Percentiles rank a stretch among this genome's conserved stretches.
Conservation (phyloP, 768 basidiomycete genomes). For the Psilocybe cyanescens region DNA sequence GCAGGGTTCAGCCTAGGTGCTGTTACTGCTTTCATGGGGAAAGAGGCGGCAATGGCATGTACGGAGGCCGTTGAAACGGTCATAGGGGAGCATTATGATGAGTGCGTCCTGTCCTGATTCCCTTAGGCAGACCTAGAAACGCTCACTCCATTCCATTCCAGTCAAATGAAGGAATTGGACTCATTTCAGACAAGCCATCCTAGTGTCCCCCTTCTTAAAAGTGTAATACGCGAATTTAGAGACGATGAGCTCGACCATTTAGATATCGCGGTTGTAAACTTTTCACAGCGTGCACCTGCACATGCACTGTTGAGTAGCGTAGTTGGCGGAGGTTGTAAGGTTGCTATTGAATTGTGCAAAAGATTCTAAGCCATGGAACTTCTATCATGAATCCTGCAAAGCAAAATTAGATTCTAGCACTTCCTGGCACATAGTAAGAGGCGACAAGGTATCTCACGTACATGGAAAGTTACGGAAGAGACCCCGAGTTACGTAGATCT, state of each 20-base stretch:
- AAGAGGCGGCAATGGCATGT: conserved; percentile 96
- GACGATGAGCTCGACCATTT: conserved; percentile 97
- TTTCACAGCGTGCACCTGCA: conserved; percentile 88
- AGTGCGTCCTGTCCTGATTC: conserved; percentile 57
- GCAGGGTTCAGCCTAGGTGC: conserved; percentile 89
- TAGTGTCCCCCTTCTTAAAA: conserved; percentile 73
- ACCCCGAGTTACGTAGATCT: not conserved
- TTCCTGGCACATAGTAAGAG: not conserved
- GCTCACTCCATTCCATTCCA: conserved; percentile 41
- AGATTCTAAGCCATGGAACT: conserved; percentile 50
- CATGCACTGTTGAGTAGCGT: conserved; percentile 89
- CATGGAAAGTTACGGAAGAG: not conserved
- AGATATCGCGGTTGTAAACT: conserved; percentile 86
- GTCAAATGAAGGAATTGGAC: conserved; percentile 82
- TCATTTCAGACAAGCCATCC: conserved; percentile 68
- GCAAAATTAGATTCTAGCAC: not conserved
- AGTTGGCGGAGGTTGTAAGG: conserved; percentile 84
- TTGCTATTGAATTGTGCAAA: conserved; percentile 90
- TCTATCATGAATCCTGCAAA: not conserved
- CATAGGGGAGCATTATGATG: conserved; percentile 98
- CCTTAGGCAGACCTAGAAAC: not conserved
- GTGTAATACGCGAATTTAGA: conserved; percentile 81
- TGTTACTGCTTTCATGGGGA: conserved; percentile 84
- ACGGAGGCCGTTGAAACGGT: conserved; percentile 98
- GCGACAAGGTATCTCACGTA: not conserved